A percentile compares a stretch with the other conserved stretches of the same genome.
phyloP scores from a whole-genome alignment of 2,329 filamentous ascomycete genomes.

The Colletotrichum aenigma region DNA sequence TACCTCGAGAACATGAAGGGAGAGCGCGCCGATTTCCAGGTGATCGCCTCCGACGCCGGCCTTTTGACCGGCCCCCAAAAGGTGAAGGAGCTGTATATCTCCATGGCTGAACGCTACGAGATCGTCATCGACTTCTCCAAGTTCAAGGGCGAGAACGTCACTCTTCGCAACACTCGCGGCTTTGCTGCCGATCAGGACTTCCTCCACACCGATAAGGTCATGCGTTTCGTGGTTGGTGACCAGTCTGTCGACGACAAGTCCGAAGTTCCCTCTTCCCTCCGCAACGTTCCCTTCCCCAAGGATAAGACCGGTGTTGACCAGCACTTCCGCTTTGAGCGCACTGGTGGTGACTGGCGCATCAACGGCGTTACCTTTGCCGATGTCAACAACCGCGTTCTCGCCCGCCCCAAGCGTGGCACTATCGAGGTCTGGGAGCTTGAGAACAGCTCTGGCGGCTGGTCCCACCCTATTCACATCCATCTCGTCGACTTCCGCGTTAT shows the following conservation, averaged over 20 bases:
- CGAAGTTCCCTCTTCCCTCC: constrained; percentile 23
- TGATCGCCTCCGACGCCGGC: constrained; percentile 55
- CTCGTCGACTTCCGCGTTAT: constrained; percentile 57
- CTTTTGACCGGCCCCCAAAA: constrained; percentile 45
- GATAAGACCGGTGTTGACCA: constrained; percentile 16
- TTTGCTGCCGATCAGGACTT: constrained; percentile 47
- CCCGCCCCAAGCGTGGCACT: constrained; percentile 41
- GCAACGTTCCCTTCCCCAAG: constrained; percentile 16
- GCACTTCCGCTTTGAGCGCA: constrained; percentile 20
- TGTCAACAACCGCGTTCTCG: constrained; percentile 44
- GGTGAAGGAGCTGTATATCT: constrained; percentile 44
- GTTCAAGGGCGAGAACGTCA: constrained; percentile 53
- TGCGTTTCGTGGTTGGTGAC: constrained; percentile 46
- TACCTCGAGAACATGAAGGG: constrained; percentile 34
- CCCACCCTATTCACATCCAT: constrained; percentile 57
- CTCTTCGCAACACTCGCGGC: constrained; percentile 43
- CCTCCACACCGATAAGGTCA: constrained; percentile 47
- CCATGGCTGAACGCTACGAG: constrained; percentile 59
- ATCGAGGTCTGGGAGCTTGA: constrained; percentile 46
- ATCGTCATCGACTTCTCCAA: constrained; percentile 53
- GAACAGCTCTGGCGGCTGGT: constrained; percentile 46
- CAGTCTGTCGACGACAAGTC: constrained; percentile 30
- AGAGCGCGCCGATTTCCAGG: constrained; percentile 42
- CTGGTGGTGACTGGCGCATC: constrained; percentile 38
- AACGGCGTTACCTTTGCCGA: constrained; percentile 47